These are phyloP conservation scores for Litsea cubeba DNA, from an alignment of 164 flowering plant genomes.

Conservation along the genomic window DNA sequence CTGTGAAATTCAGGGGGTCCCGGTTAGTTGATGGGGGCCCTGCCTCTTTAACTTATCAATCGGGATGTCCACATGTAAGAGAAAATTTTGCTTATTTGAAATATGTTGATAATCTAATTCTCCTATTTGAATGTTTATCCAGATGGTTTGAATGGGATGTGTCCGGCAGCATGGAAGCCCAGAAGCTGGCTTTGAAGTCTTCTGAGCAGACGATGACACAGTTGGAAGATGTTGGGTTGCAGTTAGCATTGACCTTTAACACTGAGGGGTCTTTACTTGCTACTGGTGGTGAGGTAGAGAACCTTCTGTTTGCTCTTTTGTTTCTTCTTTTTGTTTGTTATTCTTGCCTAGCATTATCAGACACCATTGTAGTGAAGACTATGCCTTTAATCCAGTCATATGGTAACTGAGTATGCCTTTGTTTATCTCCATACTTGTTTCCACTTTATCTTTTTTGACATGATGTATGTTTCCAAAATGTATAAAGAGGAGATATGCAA, in stretches of 20 bases:
- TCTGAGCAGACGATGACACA: constrained; percentile 53
- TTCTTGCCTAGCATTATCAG: neutral
- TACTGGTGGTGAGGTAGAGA: constrained; percentile 82
- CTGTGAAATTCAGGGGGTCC: too few relatives aligned
- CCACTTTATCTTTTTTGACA: neutral
- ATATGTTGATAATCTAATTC: too few relatives aligned
- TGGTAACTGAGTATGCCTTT: too few relatives aligned
- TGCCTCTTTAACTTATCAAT: too few relatives aligned
- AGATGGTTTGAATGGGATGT: constrained; percentile 85
- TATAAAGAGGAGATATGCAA: neutral
- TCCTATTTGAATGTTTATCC: constrained; percentile 2
- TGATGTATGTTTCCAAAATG: neutral
- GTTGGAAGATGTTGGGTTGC: constrained; percentile 79
- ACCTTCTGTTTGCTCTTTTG: neutral
- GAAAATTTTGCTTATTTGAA: too few relatives aligned
- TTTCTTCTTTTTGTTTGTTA: neutral
- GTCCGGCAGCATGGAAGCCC: constrained; percentile 20
- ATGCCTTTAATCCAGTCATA: neutral
- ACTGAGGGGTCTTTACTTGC: constrained; percentile 75
- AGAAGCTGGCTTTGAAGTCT: constrained; percentile 35
- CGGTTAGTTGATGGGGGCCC: too few relatives aligned
- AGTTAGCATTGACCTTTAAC: constrained; percentile 71
- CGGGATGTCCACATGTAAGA: too few relatives aligned
- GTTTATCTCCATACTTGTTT: neutral
- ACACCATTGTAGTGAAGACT: neutral